Conservation (phyloP, 441 rosid genomes). For the Theobroma grandiflorum region DNA sequence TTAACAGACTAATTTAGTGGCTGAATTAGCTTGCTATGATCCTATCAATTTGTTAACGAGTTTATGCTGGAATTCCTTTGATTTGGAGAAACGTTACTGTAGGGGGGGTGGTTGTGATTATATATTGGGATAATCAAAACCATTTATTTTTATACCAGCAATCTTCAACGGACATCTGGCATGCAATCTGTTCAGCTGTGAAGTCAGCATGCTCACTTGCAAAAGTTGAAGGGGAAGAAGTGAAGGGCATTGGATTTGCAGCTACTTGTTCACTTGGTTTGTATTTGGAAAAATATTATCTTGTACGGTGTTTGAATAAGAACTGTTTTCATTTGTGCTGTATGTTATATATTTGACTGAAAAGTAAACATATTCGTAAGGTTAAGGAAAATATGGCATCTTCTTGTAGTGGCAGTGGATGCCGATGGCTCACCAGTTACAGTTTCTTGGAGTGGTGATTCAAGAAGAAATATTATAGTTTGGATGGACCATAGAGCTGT, state of each 20-base stretch:
- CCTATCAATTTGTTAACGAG: not conserved
- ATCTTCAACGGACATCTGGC: conserved; percentile 99
- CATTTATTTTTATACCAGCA: conserved; percentile 56
- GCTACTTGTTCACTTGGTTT: conserved; percentile 97
- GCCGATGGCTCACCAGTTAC: conserved; percentile 90
- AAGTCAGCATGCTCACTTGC: conserved; percentile 81
- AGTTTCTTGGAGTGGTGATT: conserved; percentile 97
- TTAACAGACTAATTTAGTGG: not conserved
- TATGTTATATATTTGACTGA: conserved; percentile 1
- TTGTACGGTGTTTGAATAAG: not conserved
- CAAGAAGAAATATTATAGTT: conserved; percentile 85
- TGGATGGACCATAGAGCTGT: conserved; percentile 99
- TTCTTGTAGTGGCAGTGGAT: conserved; percentile 84
- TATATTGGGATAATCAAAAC: conserved; percentile 1
- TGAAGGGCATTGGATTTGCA: conserved; percentile 81
- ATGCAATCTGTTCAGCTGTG: conserved; percentile 88
- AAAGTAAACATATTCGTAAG: conserved; percentile 7
- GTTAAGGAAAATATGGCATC: conserved; percentile 22
- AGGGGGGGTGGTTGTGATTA: not conserved
- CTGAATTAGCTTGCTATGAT: not conserved
- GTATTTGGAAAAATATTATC: conserved; percentile 32
- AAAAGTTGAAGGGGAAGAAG: conserved; percentile 68
- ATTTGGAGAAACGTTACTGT: not conserved
- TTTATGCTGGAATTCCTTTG: conserved; percentile 1
- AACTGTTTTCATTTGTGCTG: conserved; percentile 1